Conservation (phyloP, 192 early-diverging fungal genomes). For the Fimicolochytrium jonesii region DNA sequence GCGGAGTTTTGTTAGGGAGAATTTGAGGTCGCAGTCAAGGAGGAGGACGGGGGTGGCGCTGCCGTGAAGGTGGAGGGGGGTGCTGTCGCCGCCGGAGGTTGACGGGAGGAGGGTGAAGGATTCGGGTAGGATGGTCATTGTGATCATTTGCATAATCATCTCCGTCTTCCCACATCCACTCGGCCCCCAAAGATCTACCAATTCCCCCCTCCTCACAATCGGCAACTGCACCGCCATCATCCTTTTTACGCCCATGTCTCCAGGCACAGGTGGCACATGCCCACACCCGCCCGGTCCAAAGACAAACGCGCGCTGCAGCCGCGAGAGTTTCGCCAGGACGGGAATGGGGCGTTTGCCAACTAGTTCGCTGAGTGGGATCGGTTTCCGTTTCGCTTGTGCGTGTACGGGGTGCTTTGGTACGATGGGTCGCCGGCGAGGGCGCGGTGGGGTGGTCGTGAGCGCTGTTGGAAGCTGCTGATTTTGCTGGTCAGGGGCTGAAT, state of each 20-base stretch:
- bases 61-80: slow-evolving; percentile 2
- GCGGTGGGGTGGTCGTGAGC: too few relatives aligned
- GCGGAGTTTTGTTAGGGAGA: not conserved
- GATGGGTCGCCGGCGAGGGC: too few relatives aligned
- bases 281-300: too few relatives aligned
- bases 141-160: slow-evolving; percentile 5
- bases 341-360: too few relatives aligned
- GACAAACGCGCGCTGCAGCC: too few relatives aligned
- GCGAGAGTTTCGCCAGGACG: too few relatives aligned
- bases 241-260: not conserved
- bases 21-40: slow-evolving; percentile 8
- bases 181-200: slow-evolving; percentile 9
- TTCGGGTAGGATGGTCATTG: not conserved
- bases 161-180: slow-evolving; percentile 10
- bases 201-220: slow-evolving; percentile 1
- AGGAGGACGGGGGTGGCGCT: not conserved
- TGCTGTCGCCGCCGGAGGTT: not conserved
- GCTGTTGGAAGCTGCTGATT: too few relatives aligned
- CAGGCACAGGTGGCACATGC: not conserved
- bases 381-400: too few relatives aligned
- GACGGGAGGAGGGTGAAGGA: not conserved
- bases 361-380: too few relatives aligned
- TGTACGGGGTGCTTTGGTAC: too few relatives aligned
- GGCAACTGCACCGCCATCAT: too few relatives aligned
- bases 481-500: too few relatives aligned